These are phyloP conservation scores for Solanum etuberosum DNA, from an alignment of 257 asterid species.

Conservation along the genomic window DNA sequence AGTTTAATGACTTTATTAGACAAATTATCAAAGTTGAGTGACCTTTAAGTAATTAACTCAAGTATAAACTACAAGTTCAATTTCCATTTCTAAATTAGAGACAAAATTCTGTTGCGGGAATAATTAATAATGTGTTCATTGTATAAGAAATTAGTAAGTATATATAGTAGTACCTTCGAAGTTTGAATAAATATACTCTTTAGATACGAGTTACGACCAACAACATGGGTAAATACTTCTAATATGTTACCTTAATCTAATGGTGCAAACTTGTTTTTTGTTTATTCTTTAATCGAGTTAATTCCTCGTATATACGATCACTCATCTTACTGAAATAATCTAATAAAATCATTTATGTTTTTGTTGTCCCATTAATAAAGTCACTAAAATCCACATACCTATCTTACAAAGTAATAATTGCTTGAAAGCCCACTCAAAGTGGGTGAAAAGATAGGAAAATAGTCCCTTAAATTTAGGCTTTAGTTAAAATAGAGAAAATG, in stretches of 20 bases:
- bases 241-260: neutral
- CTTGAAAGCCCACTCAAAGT: neutral
- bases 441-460: neutral
- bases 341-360: neutral
- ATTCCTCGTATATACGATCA: neutral
- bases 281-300: neutral
- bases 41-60: neutral
- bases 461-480: neutral
- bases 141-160: neutral
- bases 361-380: neutral
- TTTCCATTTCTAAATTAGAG: neutral
- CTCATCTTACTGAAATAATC: too few species aligned
- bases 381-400: neutral
- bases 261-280: neutral
- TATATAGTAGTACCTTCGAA: neutral
- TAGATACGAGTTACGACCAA: neutral
- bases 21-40: too few species aligned
- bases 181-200: neutral
- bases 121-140: neutral
- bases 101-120: neutral
- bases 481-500: too few species aligned
- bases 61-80: neutral
- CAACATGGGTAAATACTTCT: neutral
- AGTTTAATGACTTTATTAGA: too few species aligned
- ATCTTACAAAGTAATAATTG: neutral